These are phyloP conservation scores for Puccinia triticina DNA, from an alignment of 1,284 basidiomycete genomes.

Conservation along the genomic window DNA sequence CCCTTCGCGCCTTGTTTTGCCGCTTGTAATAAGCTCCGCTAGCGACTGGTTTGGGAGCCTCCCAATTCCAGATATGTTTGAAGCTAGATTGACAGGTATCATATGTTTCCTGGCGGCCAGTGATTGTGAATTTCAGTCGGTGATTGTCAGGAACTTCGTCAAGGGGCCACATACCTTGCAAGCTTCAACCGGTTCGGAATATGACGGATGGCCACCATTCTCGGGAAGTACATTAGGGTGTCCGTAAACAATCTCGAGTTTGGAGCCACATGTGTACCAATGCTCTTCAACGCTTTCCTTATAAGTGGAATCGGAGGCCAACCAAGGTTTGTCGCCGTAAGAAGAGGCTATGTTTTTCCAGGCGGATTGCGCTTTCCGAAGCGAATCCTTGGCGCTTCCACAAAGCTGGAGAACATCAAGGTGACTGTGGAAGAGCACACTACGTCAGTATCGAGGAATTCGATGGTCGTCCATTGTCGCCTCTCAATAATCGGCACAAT, in stretches of 20 bases:
- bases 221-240: slow-evolving; percentile 29
- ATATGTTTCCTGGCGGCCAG: slow-evolving; percentile 11
- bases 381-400: slow-evolving; percentile 19
- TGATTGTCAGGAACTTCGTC: neutral
- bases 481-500: neutral
- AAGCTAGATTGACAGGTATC: slow-evolving; percentile 1
- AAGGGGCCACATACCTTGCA: neutral
- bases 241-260: slow-evolving; percentile 16
- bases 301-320: neutral
- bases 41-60: slow-evolving; percentile 24
- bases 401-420: slow-evolving; percentile 15
- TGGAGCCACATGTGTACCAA: slow-evolving; percentile 25
- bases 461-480: neutral
- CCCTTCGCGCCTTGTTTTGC: slow-evolving; percentile 5
- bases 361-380: slow-evolving; percentile 20
- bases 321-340: slow-evolving; percentile 41
- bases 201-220: neutral
- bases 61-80: slow-evolving; percentile 38
- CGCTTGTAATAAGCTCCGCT: slow-evolving; percentile 29
- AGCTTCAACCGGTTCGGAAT: neutral
- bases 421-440: neutral
- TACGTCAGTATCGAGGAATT: neutral
- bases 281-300: slow-evolving; percentile 26
- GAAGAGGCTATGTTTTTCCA: slow-evolving; percentile 42
- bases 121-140: neutral